Base-by-base conservation (phyloP, 2,329 filamentous ascomycete genomes). In the Fusarium marasasianum region DNA sequence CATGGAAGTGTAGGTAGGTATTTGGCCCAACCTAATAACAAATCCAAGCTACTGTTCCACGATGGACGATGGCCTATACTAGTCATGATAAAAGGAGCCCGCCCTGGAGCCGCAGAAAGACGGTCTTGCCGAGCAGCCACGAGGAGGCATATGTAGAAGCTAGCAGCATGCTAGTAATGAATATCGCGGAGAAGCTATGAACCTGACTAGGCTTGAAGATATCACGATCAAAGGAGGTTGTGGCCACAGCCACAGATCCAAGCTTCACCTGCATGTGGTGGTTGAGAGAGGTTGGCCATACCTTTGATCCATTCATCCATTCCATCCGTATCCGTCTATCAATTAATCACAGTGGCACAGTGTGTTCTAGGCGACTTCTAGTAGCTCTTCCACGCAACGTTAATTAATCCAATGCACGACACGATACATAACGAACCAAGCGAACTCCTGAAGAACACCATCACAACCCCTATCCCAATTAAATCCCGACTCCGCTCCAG, bases 371-470 rank as follows among this genome's bases (percentile, higher is more conserved):
- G 43, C 37, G 41, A 63, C 15, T 59, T 51, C 43, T 48, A 29
- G 40, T 48, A n/a, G 41, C 72, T 43, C 45, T 64, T 69, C 62
- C 55, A 74, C 62, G 45, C 48, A 75, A 73, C 41, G 45, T 75
- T 58, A 75, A 77, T 70, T 35, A 74, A 74, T 60, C 26, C 33
- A 69, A 76, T 69, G 66, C 76, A 74, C 66, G 68, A 77, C 72
- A 73, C 69, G 22, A 61, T 55, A 68, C 63, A 54, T 66, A 67
- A 56, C 57, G 75, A 77, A 66, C 74, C 76, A 66, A 67, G 58
- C 54, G 75, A 77, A 68, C 74, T 78, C 74, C 68, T 76, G 66
- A 76, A 63, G 31, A 75, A 74, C 20, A 37, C 20, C 31, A 29
- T 43, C 33, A 37, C 35, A 60, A 33, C 51, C 59, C 59, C 50